phyloP scores from a whole-genome alignment of 371 early-diverging fungal species.

The Batkoa obscura region DNA sequence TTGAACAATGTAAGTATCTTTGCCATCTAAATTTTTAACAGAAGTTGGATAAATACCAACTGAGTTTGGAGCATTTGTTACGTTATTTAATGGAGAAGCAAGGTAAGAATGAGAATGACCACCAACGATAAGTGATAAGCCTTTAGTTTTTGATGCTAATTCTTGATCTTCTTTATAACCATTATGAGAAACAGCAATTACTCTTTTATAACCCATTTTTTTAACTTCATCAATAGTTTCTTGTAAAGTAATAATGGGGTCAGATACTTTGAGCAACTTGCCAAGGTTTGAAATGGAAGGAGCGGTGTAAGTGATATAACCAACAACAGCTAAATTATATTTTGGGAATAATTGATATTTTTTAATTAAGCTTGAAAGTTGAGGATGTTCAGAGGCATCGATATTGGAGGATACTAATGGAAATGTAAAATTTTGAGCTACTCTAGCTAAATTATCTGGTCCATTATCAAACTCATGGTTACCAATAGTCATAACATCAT shows the following conservation, averaged over 20 bases:
- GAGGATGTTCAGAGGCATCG: conserved; percentile 18
- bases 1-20: conserved; percentile 38
- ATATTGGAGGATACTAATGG: conserved; percentile 49
- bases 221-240: conserved; percentile 30
- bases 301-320: conserved; percentile 40
- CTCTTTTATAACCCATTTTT: conserved; percentile 31
- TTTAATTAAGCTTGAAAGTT: conserved; percentile 23
- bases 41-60: conserved; percentile 38
- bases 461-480: conserved; percentile 59
- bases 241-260: conserved; percentile 32
- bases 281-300: conserved; percentile 32
- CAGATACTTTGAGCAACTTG: conserved; percentile 16
- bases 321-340: conserved; percentile 35
- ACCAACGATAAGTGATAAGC: conserved; percentile 43
- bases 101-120: conserved; percentile 52
- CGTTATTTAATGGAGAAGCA: conserved; percentile 12
- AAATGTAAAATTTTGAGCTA: conserved; percentile 25
- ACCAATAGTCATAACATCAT: conserved; percentile 36
- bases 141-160: conserved; percentile 27
- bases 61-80: conserved; percentile 3
- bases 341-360: conserved; percentile 42
- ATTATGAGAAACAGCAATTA: conserved; percentile 44
- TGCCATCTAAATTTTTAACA: conserved; percentile 28
- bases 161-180: conserved; percentile 39
- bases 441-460: conserved; percentile 22